Evolutionary conservation across 768 basidiomycete genomes (phyloP).

Genomic region (Mycena olivaceomarginata): DNA sequence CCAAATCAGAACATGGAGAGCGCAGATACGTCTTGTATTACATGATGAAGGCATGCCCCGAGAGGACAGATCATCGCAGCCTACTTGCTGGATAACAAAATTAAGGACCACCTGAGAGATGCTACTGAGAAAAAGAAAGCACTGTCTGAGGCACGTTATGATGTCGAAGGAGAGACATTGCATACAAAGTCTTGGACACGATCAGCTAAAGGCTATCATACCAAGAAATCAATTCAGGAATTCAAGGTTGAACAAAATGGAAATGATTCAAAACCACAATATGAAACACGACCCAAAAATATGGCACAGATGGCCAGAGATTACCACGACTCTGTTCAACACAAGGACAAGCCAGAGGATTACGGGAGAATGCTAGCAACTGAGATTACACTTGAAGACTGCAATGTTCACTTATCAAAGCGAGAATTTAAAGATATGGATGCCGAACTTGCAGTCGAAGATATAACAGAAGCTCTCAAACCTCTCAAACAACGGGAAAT

Average conservation of each 20-base stretch:
- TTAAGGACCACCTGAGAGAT: conserved; percentile 8
- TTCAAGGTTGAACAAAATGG: background rate
- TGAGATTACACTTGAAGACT: conserved; percentile 17
- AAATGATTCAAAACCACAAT: background rate
- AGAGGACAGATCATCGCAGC: background rate
- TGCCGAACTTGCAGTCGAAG: background rate
- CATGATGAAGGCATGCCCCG: conserved; percentile 9
- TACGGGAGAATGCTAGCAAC: conserved; percentile 23
- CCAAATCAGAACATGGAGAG: conserved; percentile 8
- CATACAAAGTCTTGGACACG: background rate
- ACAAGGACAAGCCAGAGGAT: conserved; percentile 1
- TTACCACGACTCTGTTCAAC: conserved; percentile 21
- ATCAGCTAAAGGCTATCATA: conserved; percentile 8
- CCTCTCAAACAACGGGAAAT: conserved; percentile 4
- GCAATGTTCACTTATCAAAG: conserved; percentile 5
- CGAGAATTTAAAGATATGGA: background rate
- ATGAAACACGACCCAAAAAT: conserved; percentile 7
- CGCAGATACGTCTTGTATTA: conserved; percentile 3
- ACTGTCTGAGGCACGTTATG: conserved; percentile 3
- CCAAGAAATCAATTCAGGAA: conserved; percentile 16
- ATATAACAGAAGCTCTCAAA: background rate
- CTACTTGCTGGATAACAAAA: conserved; percentile 2
- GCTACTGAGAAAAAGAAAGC: conserved; percentile 7
- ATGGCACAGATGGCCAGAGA: conserved; percentile 27
- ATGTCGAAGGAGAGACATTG: conserved; percentile 11